Percentiles rank a stretch among this genome's conserved stretches.
phyloP scores from a whole-genome alignment of 2,329 filamentous ascomycete genomes.

The Penicillium paneum region DNA sequence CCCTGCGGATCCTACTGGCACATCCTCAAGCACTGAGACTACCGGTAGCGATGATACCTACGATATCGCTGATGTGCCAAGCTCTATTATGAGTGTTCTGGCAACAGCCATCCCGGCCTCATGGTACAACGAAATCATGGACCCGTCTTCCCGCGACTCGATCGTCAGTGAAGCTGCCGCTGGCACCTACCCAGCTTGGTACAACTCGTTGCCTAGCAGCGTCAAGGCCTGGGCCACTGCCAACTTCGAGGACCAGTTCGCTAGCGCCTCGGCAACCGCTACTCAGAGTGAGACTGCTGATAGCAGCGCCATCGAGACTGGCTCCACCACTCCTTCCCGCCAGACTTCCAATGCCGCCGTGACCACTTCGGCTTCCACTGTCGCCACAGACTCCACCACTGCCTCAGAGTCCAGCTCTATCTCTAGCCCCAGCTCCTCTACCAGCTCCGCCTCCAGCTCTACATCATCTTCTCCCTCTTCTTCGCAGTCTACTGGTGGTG shows the following conservation, averaged over 20 bases:
- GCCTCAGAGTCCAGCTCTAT: neutral
- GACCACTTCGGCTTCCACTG: neutral
- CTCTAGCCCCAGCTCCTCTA: neutral
- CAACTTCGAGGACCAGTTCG: neutral
- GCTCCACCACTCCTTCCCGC: neutral
- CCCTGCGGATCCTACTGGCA: slow-evolving; percentile 9
- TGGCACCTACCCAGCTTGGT: slow-evolving; percentile 27
- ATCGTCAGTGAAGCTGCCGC: slow-evolving; percentile 19
- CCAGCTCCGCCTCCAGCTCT: slow-evolving; percentile 5
- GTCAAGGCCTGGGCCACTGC: slow-evolving; percentile 26
- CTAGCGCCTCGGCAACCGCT: neutral
- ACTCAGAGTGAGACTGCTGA: neutral
- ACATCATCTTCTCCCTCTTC: slow-evolving; percentile 9
- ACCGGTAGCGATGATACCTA: neutral
- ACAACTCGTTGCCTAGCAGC: slow-evolving; percentile 23
- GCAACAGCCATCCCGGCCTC: slow-evolving; percentile 26
- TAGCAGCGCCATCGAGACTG: neutral
- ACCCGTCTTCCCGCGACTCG: slow-evolving; percentile 13
- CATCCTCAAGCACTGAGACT: neutral
- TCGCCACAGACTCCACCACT: neutral
- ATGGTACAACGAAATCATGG: slow-evolving; percentile 17
- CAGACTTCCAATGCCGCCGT: neutral
- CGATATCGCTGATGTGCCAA: slow-evolving; percentile 9
- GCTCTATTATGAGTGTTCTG: slow-evolving; percentile 24
- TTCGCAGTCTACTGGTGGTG: slow-evolving; percentile 21